Percentiles rank a stretch among this genome's conserved stretches.
Conservation (phyloP, 1,139 yeast species). For the Geotrichum fermentans region DNA sequence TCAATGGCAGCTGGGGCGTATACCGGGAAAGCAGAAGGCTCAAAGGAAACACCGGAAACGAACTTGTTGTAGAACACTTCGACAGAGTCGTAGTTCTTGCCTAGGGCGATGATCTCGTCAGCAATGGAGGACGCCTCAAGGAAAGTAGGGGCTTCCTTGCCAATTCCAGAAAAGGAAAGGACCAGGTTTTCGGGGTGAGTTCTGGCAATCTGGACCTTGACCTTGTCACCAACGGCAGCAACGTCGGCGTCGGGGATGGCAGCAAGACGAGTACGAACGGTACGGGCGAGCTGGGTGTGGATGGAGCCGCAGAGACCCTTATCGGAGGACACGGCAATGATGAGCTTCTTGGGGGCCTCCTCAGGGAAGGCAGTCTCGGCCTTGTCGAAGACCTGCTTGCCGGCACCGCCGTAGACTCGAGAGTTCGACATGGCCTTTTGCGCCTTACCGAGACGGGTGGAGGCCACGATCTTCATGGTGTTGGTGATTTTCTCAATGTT, state of each 20-base stretch:
- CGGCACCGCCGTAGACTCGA: constrained; percentile 77
- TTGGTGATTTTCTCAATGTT: constrained; percentile 98
- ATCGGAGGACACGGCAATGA: constrained; percentile 89
- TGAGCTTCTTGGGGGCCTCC: constrained; percentile 50
- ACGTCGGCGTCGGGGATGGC: constrained; percentile 69
- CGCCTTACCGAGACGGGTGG: constrained; percentile 93
- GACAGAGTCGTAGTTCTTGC: constrained; percentile 59
- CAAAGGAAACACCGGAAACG: constrained; percentile 82
- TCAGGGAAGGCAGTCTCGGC: constrained; percentile 66
- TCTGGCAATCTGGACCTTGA: constrained; percentile 82
- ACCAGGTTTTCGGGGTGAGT: constrained; percentile 64
- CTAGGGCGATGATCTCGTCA: constrained; percentile 66
- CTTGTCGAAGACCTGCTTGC: constrained; percentile 69
- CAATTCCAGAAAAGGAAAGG: constrained; percentile 81
- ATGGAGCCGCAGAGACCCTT: constrained; percentile 98
- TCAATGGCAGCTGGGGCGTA: constrained; percentile 70
- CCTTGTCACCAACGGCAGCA: constrained; percentile 91
- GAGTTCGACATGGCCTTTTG: constrained; percentile 92
- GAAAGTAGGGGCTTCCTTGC: constrained; percentile 95
- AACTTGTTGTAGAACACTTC: constrained; percentile 86
- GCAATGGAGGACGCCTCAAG: constrained; percentile 83
- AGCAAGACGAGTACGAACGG: constrained; percentile 65
- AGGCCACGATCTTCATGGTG: constrained; percentile 98
- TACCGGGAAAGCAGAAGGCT: constrained; percentile 67
- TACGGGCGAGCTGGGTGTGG: constrained; percentile 89